Percentiles rank a stretch among this genome's conserved stretches.
These are phyloP conservation scores for Balansia obtecta DNA, from an alignment of 2,329 filamentous ascomycete species.

Conservation along the genomic window DNA sequence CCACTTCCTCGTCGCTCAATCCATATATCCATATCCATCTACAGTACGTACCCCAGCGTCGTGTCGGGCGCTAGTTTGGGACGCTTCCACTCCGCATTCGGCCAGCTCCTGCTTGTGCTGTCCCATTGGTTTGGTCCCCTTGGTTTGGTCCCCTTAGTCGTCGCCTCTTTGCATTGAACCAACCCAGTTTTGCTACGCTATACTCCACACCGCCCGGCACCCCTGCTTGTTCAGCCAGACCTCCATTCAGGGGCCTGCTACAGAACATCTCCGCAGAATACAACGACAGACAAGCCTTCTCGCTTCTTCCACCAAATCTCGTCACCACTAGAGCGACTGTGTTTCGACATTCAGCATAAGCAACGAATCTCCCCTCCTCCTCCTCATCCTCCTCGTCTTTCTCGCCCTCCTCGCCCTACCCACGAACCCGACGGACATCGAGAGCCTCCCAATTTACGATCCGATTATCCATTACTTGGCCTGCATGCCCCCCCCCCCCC, in stretches of 20 bases:
- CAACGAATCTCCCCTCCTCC: background rate
- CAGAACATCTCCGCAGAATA: conserved; percentile 5
- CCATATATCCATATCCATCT: background rate
- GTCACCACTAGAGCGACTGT: background rate
- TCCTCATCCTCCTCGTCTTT: no score
- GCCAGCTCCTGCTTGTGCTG: background rate
- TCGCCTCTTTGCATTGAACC: background rate
- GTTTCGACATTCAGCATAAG: background rate
- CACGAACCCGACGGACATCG: background rate
- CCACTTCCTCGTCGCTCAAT: background rate
- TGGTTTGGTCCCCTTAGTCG: background rate
- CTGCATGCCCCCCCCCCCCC: no score
- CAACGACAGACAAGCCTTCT: background rate
- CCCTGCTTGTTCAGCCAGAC: background rate
- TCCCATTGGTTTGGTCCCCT: no score
- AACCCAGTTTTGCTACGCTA: background rate
- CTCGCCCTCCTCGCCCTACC: no score
- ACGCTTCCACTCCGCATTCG: background rate
- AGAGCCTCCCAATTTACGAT: background rate
- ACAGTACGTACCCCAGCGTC: no score
- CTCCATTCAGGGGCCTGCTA: conserved; percentile 2
- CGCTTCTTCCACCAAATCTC: background rate
- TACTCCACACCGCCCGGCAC: background rate
- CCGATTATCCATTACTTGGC: background rate
- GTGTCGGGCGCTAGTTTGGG: background rate